These are phyloP conservation scores for Sugiyamaella japonica DNA, from an alignment of 1,139 yeast genomes.

Conservation along the genomic window DNA sequence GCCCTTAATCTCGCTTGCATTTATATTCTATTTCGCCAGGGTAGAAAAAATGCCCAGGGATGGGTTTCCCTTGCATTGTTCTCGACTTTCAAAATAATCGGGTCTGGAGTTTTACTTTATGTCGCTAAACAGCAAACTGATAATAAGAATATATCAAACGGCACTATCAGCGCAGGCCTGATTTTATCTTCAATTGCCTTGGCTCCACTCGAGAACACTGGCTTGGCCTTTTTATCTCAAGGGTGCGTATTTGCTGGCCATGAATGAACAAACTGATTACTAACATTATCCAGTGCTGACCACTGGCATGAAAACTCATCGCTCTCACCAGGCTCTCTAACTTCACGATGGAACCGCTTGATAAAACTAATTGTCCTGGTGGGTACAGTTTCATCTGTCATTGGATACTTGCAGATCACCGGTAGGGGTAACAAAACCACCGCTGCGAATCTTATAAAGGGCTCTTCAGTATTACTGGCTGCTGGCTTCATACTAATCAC, in stretches of 20 bases:
- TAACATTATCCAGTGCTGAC: background rate
- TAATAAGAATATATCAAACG: conserved; percentile 9
- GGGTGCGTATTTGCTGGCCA: conserved; percentile 6
- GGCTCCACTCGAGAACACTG: conserved; percentile 23
- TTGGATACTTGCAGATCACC: conserved; percentile 17
- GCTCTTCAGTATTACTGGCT: conserved; percentile 18
- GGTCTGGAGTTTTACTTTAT: conserved; percentile 16
- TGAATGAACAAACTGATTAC: background rate
- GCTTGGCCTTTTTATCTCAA: conserved; percentile 16
- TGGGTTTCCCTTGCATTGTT: conserved; percentile 19
- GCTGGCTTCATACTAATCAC: conserved; percentile 9
- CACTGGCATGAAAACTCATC: conserved; percentile 13
- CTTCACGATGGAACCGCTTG: conserved; percentile 16
- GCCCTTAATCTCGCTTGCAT: background rate
- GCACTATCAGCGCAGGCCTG: conserved; percentile 17
- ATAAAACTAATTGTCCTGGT: conserved; percentile 11
- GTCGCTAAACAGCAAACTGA: conserved; percentile 15
- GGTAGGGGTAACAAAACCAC: conserved; percentile 10
- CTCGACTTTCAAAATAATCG: conserved; percentile 17
- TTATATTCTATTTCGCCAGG: conserved; percentile 4
- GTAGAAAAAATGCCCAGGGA: conserved; percentile 11
- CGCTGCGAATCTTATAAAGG: conserved; percentile 15
- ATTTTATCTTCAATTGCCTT: conserved; percentile 21
- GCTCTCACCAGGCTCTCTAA: conserved; percentile 6
- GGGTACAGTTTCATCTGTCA: conserved; percentile 18